Conservation (phyloP, 2,329 filamentous ascomycete species). For the Epichloe brachyelytri region DNA sequence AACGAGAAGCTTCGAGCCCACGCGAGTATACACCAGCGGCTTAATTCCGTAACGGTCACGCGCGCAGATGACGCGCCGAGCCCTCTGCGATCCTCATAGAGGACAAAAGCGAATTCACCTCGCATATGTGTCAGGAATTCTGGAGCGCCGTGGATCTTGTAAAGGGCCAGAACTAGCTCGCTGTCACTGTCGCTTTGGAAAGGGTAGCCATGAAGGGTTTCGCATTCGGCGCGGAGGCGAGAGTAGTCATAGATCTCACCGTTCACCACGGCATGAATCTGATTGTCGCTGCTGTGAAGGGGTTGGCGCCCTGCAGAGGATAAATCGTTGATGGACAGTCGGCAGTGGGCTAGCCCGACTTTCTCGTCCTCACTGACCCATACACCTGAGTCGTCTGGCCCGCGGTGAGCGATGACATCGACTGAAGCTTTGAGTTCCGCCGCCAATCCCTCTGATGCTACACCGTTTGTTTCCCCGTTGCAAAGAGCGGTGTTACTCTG, state of each 20-base stretch:
- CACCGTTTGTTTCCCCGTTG: too few species aligned
- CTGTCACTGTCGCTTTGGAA: constrained; percentile 33
- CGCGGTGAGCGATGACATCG: constrained; percentile 17
- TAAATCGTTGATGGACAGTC: constrained; percentile 41
- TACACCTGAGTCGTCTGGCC: constrained; percentile 17
- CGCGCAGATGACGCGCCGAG: constrained; percentile 30
- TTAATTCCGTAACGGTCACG: constrained; percentile 46
- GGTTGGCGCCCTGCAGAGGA: constrained; percentile 34
- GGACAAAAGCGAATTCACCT: constrained; percentile 40
- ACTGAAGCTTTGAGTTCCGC: not conserved
- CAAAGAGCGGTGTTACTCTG: too few species aligned
- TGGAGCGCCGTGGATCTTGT: constrained; percentile 31
- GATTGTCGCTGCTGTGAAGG: constrained; percentile 22
- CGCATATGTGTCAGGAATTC: constrained; percentile 27
- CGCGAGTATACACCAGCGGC: constrained; percentile 37
- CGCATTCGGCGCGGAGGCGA: constrained; percentile 24
- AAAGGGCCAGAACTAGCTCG: constrained; percentile 40
- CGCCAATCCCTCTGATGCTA: too few species aligned
- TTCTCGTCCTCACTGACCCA: constrained; percentile 14
- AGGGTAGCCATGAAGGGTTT: constrained; percentile 22
- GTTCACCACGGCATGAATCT: constrained; percentile 43
- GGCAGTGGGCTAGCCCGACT: constrained; percentile 30
- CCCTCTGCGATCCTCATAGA: constrained; percentile 30
- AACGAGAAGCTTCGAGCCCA: constrained; percentile 28
- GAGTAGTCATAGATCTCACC: constrained; percentile 47